phyloP scores from a whole-genome alignment of 495 filamentous ascomycete genomes.

The Diplogelasinospora grovesii region DNA sequence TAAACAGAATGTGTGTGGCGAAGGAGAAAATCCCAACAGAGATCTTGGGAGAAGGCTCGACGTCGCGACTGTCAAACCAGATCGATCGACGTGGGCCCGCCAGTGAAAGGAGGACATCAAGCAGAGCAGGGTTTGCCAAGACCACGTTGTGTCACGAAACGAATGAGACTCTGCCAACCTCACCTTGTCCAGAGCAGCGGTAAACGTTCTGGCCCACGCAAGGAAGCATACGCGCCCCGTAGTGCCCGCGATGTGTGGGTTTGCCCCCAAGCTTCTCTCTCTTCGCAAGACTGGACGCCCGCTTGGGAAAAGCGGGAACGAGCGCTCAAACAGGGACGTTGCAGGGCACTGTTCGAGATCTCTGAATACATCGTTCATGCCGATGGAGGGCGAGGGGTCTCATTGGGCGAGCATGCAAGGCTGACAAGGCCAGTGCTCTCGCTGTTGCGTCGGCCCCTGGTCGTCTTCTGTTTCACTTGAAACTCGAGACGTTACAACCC shows the following conservation, averaged over 20 bases:
- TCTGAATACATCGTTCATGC: conserved; percentile 22
- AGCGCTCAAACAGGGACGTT: conserved; percentile 28
- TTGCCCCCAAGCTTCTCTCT: too few species aligned
- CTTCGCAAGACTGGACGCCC: too few species aligned
- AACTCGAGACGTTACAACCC: conserved; percentile 27
- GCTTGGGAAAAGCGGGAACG: conserved; percentile 18
- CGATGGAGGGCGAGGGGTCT: not conserved
- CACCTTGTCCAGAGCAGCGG: too few species aligned
- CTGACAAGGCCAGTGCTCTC: conserved; percentile 19
- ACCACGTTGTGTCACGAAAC: not conserved
- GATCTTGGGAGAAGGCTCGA: not conserved
- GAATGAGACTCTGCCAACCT: too few species aligned
- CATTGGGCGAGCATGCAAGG: conserved; percentile 28
- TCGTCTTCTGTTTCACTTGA: conserved; percentile 32
- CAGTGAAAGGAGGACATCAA: not conserved
- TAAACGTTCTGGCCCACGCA: too few species aligned
- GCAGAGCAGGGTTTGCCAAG: not conserved
- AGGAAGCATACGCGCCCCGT: too few species aligned
- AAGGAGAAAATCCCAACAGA: conserved; percentile 1
- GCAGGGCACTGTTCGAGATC: conserved; percentile 20
- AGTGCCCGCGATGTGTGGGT: not conserved
- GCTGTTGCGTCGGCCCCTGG: conserved; percentile 16
- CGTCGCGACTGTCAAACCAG: not conserved
- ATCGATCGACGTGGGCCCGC: not conserved
- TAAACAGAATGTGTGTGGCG: conserved; percentile 15